These are phyloP conservation scores for Physaria fendleri DNA, from an alignment of 345 rosid genomes.

Conservation along the genomic window DNA sequence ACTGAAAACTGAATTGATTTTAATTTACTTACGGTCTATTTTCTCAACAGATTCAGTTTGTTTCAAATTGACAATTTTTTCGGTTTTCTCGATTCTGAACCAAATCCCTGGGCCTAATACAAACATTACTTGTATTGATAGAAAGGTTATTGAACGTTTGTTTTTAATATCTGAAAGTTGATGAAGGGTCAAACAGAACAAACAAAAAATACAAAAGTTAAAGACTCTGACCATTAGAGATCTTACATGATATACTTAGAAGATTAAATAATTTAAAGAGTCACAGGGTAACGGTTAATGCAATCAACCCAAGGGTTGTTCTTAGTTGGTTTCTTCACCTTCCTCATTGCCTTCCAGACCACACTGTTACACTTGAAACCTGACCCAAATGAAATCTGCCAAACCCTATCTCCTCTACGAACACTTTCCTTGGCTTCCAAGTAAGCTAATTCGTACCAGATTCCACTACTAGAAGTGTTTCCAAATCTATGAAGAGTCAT, in stretches of 20 bases:
- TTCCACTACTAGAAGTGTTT: conserved; percentile 86
- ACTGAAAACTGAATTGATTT: no score
- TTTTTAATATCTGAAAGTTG: no score
- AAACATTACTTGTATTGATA: no score
- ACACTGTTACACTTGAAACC: conserved; percentile 95
- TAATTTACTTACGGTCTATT: no score
- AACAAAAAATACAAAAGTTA: no score
- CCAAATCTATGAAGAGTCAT: conserved; percentile 87
- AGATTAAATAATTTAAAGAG: conserved; percentile 18
- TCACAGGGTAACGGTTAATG: conserved; percentile 56
- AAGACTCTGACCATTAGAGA: no score
- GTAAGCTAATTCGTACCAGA: conserved; percentile 88
- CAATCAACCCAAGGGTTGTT: conserved; percentile 77
- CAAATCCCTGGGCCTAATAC: no score
- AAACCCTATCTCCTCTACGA: conserved; percentile 65
- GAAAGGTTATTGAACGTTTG: no score
- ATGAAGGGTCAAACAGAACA: no score
- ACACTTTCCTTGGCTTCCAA: conserved; percentile 85
- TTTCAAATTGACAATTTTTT: no score
- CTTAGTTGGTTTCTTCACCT: conserved; percentile 53
- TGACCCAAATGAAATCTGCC: conserved; percentile 87
- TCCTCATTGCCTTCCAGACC: conserved; percentile 72
- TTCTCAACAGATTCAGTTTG: no score
- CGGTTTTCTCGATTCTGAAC: no score
- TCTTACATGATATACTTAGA: conserved; percentile 10